Percentiles rank a stretch among this genome's conserved stretches.
Evolutionary conservation across 306 rosid genomes (phyloP).

Genomic region (Begonia peltatifolia): DNA sequence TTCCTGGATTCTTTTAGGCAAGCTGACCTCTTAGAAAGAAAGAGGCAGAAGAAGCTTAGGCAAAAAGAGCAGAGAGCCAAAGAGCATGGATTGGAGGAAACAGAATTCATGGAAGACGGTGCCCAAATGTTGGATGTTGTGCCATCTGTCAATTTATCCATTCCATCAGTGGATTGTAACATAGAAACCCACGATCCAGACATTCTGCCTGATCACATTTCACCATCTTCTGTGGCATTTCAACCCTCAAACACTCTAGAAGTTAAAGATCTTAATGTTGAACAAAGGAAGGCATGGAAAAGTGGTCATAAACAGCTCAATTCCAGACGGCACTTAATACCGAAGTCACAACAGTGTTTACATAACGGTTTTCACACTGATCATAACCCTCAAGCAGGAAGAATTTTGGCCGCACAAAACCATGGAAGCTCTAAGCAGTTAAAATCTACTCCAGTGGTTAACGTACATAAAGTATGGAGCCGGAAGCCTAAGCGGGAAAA

Average conservation of each 20-base stretch:
- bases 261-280: conserved; percentile 26
- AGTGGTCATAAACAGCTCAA: conserved; percentile 14
- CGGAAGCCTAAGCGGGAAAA: conserved; percentile 41
- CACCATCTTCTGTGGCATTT: conserved; percentile 17
- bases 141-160: conserved; percentile 28
- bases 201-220: conserved; percentile 17
- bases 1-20: conserved; percentile 31
- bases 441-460: conserved; percentile 18
- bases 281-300: conserved; percentile 19
- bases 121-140: conserved; percentile 18
- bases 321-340: conserved; percentile 26
- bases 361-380: conserved; percentile 21
- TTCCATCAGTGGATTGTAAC: conserved; percentile 18
- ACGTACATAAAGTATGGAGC: conserved; percentile 44
- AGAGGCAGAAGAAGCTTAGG: conserved; percentile 64
- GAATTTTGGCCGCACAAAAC: conserved; percentile 25
- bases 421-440: conserved; percentile 28
- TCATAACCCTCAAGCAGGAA: conserved; percentile 32
- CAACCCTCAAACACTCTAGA: conserved; percentile 25
- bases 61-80: conserved; percentile 60
- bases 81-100: conserved; percentile 35
- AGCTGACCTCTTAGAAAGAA: conserved; percentile 56
- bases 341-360: conserved; percentile 28
- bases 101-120: conserved; percentile 19
- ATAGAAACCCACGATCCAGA: conserved; percentile 19